Evolutionary conservation across 2,329 filamentous ascomycete genomes (phyloP).

Genomic region (Phyllosticta citribraziliensis): DNA sequence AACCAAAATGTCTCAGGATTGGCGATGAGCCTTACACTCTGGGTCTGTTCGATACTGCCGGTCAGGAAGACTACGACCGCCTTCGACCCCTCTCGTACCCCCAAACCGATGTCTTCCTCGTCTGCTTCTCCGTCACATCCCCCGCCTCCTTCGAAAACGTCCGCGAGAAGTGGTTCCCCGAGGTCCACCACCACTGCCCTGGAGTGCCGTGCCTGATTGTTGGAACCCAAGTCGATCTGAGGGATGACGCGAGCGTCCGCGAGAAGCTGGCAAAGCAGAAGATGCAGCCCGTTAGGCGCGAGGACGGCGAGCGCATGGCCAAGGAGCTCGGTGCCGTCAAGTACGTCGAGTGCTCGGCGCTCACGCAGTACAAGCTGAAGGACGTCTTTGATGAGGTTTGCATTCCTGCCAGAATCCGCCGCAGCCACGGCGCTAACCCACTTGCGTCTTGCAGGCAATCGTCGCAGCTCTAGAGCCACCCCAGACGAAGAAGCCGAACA

Average conservation of each 20-base stretch:
- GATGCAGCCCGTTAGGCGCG: constrained; percentile 84
- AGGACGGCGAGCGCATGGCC: constrained; percentile 92
- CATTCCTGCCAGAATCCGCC: not conserved
- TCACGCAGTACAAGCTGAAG: constrained; percentile 98
- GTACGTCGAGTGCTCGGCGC: constrained; percentile 95
- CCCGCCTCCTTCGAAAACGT: constrained; percentile 99
- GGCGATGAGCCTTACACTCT: constrained; percentile 97
- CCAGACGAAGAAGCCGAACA: constrained; percentile 52
- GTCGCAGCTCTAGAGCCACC: constrained; percentile 90
- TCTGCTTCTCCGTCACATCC: constrained; percentile 97
- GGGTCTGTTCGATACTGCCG: constrained; percentile 94
- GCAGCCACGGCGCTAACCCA: not conserved
- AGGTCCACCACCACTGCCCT: constrained; percentile 97
- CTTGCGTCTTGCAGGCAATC: constrained; percentile 57
- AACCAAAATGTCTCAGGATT: constrained; percentile 56
- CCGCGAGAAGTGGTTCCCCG: constrained; percentile 96
- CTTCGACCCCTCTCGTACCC: constrained; percentile 94
- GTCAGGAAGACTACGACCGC: constrained; percentile 98
- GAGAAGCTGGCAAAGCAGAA: constrained; percentile 94
- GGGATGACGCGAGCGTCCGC: constrained; percentile 75
- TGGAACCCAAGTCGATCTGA: constrained; percentile 91
- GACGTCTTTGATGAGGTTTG: constrained; percentile 96
- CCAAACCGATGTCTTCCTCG: constrained; percentile 96
- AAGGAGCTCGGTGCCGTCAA: constrained; percentile 96
- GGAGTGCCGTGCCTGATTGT: constrained; percentile 97